Evolutionary conservation across 495 filamentous ascomycete genomes (phyloP).

Genomic region (Penicillium taxi): DNA sequence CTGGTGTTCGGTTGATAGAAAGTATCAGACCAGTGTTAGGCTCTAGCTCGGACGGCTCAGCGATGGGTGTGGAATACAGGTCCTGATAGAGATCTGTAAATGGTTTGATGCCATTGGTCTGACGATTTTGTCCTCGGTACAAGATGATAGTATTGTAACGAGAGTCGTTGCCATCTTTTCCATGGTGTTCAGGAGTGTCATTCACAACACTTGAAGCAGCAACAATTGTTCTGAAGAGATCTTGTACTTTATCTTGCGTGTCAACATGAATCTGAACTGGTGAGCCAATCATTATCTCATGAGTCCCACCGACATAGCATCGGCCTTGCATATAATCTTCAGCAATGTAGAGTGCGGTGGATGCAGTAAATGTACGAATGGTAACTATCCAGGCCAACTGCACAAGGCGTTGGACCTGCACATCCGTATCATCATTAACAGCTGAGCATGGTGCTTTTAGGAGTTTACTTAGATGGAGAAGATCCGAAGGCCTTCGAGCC

Average conservation of each 20-base stretch:
- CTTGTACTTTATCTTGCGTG: conserved; percentile 5
- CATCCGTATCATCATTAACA: conserved; percentile 7
- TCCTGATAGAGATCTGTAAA: conserved; percentile 1
- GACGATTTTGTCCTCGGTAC: conserved; percentile 6
- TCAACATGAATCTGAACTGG: conserved; percentile 11
- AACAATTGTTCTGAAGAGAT: conserved; percentile 4
- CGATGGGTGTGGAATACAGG: conserved; percentile 5
- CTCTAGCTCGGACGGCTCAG: not conserved
- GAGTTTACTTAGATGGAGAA: conserved; percentile 8
- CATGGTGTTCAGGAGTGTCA: not conserved
- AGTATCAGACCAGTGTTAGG: conserved; percentile 4
- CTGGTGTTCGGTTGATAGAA: conserved; percentile 4
- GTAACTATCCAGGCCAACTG: conserved; percentile 12
- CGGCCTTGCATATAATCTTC: conserved; percentile 8
- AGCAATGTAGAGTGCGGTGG: conserved; percentile 11
- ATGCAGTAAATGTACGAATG: conserved; percentile 7
- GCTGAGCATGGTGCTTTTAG: conserved; percentile 1
- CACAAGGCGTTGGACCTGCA: conserved; percentile 12
- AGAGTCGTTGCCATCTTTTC: not conserved
- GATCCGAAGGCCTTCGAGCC: not conserved
- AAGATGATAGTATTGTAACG: conserved; percentile 4
- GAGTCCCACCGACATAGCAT: conserved; percentile 9
- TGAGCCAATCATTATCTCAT: not conserved
- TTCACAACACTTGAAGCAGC: not conserved
- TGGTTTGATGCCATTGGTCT: not conserved